These are phyloP conservation scores for Sclerotinia spermophila DNA, from an alignment of 2,329 filamentous ascomycete species.

Conservation along the genomic window DNA sequence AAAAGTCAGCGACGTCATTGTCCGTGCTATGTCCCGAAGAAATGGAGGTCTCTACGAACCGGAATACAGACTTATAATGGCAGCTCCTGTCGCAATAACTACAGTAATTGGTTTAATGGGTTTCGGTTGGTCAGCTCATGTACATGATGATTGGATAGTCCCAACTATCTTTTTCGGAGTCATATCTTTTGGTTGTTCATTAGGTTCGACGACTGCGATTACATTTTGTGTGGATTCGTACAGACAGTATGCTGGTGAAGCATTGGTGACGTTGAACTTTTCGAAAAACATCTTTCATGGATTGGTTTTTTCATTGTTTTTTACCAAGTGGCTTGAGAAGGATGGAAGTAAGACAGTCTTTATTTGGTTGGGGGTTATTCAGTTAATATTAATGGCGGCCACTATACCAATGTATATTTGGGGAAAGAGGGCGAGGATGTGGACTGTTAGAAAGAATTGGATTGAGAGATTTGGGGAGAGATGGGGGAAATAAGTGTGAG, in stretches of 20 bases:
- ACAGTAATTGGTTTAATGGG: slow-evolving; percentile 88
- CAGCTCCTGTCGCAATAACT: slow-evolving; percentile 68
- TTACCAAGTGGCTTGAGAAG: slow-evolving; percentile 74
- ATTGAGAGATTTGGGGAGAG: slow-evolving; percentile 67
- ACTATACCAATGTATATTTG: slow-evolving; percentile 93
- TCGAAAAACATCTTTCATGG: slow-evolving; percentile 93
- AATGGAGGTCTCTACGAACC: slow-evolving; percentile 96
- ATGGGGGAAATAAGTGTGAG: background rate
- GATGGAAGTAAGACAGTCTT: slow-evolving; percentile 78
- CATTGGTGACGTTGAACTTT: slow-evolving; percentile 90
- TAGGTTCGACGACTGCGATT: slow-evolving; percentile 87
- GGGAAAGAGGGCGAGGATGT: slow-evolving; percentile 88
- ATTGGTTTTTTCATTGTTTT: slow-evolving; percentile 82
- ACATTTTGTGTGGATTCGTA: slow-evolving; percentile 95
- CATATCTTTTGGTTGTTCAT: slow-evolving; percentile 85
- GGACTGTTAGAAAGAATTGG: slow-evolving; percentile 81
- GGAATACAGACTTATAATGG: slow-evolving; percentile 90
- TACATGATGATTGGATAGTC: slow-evolving; percentile 78
- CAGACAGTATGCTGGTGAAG: slow-evolving; percentile 88
- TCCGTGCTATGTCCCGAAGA: slow-evolving; percentile 72
- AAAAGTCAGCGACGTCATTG: slow-evolving; percentile 79
- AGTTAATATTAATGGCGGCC: slow-evolving; percentile 68
- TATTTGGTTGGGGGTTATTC: slow-evolving; percentile 79
- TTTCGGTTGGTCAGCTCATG: slow-evolving; percentile 86
- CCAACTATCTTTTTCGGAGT: slow-evolving; percentile 92